Conservation (phyloP, 2,329 filamentous ascomycete species). For the Venturiaceae sp. region DNA sequence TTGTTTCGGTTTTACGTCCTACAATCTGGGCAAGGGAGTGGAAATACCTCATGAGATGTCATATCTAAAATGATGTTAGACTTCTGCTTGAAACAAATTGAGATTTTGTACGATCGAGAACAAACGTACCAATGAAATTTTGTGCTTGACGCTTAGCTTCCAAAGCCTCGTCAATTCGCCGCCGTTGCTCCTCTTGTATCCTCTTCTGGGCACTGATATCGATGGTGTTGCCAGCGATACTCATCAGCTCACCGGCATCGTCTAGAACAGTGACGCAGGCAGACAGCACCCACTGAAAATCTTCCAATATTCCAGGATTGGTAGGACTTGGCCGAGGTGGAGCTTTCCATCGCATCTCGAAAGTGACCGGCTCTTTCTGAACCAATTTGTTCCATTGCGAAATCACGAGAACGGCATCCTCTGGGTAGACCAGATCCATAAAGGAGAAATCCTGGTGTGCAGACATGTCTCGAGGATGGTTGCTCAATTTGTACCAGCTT, state of each 20-base stretch:
- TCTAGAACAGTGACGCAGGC: slow-evolving; percentile 21
- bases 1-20: too few relatives aligned
- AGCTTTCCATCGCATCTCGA: slow-evolving; percentile 24
- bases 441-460: slow-evolving; percentile 18
- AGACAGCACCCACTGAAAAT: slow-evolving; percentile 18
- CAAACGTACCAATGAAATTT: not conserved
- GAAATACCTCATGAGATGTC: slow-evolving; percentile 7
- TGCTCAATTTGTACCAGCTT: slow-evolving; percentile 10
- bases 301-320: slow-evolving; percentile 9
- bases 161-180: slow-evolving; percentile 5
- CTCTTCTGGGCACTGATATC: slow-evolving; percentile 23
- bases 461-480: slow-evolving; percentile 14
- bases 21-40: too few relatives aligned
- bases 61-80: slow-evolving; percentile 14
- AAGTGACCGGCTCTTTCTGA: slow-evolving; percentile 18
- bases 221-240: slow-evolving; percentile 21
- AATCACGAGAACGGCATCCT: slow-evolving; percentile 18
- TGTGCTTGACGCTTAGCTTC: slow-evolving; percentile 10
- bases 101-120: not conserved
- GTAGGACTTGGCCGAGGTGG: not conserved
- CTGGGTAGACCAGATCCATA: slow-evolving; percentile 20
- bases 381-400: slow-evolving; percentile 20
- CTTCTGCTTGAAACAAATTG: not conserved
- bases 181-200: slow-evolving; percentile 12
- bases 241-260: slow-evolving; percentile 16